phyloP scores from a whole-genome alignment of 495 filamentous ascomycete genomes.

The Neurospora sp. region DNA sequence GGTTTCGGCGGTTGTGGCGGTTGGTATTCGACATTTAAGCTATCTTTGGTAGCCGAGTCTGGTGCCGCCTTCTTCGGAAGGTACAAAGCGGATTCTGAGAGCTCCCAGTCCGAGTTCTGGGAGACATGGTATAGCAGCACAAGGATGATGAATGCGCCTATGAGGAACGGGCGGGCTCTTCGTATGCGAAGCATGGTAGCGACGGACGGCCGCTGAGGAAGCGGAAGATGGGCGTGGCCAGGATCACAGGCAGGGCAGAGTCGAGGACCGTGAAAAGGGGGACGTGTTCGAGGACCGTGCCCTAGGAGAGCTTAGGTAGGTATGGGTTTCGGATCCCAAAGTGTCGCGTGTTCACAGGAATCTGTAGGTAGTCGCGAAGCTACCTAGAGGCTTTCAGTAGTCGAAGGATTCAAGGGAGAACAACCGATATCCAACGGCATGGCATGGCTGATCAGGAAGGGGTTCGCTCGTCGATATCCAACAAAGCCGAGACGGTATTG shows the following conservation, averaged over 20 bases:
- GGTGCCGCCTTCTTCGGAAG: neutral
- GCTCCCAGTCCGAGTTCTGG: slow-evolving; percentile 38
- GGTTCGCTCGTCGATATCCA: neutral
- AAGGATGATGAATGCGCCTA: slow-evolving; percentile 56
- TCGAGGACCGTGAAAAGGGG: neutral
- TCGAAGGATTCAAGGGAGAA: neutral
- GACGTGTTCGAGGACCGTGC: neutral
- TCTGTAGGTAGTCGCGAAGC: neutral
- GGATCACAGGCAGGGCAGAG: neutral
- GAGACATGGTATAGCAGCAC: slow-evolving; percentile 58
- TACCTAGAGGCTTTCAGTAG: neutral
- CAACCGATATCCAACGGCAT: neutral
- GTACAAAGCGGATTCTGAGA: slow-evolving; percentile 19
- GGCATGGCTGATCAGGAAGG: neutral
- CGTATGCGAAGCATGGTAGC: slow-evolving; percentile 62
- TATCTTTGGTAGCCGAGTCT: neutral
- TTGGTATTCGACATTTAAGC: neutral
- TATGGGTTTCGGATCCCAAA: neutral
- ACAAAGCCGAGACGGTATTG: neutral
- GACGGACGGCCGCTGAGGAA: neutral
- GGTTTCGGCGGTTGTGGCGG: neutral
- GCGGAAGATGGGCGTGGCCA: neutral
- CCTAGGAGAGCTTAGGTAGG: neutral
- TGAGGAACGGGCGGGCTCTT: slow-evolving; percentile 63
- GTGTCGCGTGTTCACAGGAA: neutral